Conservation (phyloP, 2,329 filamentous ascomycete genomes). For the Huntiella decipiens region DNA sequence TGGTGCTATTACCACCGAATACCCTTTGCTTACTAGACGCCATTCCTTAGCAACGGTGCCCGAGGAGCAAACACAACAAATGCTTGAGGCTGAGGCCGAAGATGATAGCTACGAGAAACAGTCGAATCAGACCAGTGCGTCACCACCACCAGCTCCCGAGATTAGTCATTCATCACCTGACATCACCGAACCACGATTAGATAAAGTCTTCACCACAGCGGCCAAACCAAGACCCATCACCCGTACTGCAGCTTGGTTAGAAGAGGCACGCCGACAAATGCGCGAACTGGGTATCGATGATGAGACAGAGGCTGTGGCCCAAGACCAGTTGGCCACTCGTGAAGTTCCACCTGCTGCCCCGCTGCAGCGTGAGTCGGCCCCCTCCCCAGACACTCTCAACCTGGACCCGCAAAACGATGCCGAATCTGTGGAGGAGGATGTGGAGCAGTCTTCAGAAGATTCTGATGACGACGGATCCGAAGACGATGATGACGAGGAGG, state of each 20-base stretch:
- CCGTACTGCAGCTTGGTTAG: conserved; percentile 8
- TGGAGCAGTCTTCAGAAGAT: conserved; percentile 2
- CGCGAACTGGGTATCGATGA: conserved; percentile 8
- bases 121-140: conserved; percentile 5
- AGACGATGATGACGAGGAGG: conserved; percentile 1
- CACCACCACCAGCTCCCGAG: conserved; percentile 7
- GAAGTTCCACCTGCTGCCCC: background rate
- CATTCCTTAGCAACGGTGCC: conserved; percentile 10
- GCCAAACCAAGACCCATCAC: background rate
- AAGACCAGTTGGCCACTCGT: background rate
- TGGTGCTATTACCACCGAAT: conserved; percentile 10
- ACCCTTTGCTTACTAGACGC: conserved; percentile 3
- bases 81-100: conserved; percentile 3
- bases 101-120: conserved; percentile 9
- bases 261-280: conserved; percentile 8
- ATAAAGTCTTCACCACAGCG: background rate
- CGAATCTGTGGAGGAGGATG: background rate
- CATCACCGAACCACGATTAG: conserved; percentile 3
- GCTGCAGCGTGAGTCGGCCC: background rate
- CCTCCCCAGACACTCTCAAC: background rate
- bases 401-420: background rate
- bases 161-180: conserved; percentile 9
- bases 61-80: conserved; percentile 9
- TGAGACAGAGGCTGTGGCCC: conserved; percentile 2
- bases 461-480: conserved; percentile 1